Conservation (phyloP, 768 basidiomycete genomes). For the Hypholoma fasciculare region DNA sequence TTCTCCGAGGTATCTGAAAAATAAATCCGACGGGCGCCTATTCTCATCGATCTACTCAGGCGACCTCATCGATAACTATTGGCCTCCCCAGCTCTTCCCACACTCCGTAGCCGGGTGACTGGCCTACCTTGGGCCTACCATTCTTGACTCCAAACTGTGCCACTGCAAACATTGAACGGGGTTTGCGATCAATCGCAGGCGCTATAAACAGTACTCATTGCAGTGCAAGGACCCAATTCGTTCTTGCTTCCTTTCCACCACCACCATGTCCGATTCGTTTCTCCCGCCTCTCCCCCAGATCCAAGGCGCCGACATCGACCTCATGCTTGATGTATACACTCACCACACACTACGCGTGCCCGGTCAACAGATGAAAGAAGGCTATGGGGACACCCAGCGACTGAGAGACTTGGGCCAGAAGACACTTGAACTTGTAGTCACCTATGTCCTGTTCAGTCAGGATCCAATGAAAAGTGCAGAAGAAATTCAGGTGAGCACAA, state of each 20-base stretch:
- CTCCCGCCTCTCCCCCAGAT: slow-evolving; percentile 56
- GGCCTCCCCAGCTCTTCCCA: neutral
- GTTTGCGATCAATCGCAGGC: neutral
- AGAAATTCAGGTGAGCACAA: slow-evolving; percentile 43
- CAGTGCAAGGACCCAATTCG: slow-evolving; percentile 8
- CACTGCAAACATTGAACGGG: neutral
- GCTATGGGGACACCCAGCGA: slow-evolving; percentile 61
- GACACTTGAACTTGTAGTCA: slow-evolving; percentile 52
- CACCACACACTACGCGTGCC: slow-evolving; percentile 40
- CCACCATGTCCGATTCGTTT: slow-evolving; percentile 18
- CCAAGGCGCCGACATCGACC: slow-evolving; percentile 45
- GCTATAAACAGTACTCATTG: slow-evolving; percentile 19
- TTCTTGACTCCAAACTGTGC: neutral
- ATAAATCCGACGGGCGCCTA: neutral
- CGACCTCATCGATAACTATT: neutral
- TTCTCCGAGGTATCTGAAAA: neutral
- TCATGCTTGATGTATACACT: slow-evolving; percentile 60
- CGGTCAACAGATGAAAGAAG: slow-evolving; percentile 31
- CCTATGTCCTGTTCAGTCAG: slow-evolving; percentile 47
- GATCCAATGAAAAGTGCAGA: slow-evolving; percentile 40
- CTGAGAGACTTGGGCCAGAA: slow-evolving; percentile 57
- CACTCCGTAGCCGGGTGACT: neutral
- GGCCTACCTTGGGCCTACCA: neutral
- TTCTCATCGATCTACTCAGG: slow-evolving; percentile 1
- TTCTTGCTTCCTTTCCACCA: slow-evolving; percentile 11